A percentile compares a stretch with the other conserved stretches of the same genome.
Evolutionary conservation across 1,139 yeast genomes (phyloP).

Genomic region (Magnusiomyces magnusii): DNA sequence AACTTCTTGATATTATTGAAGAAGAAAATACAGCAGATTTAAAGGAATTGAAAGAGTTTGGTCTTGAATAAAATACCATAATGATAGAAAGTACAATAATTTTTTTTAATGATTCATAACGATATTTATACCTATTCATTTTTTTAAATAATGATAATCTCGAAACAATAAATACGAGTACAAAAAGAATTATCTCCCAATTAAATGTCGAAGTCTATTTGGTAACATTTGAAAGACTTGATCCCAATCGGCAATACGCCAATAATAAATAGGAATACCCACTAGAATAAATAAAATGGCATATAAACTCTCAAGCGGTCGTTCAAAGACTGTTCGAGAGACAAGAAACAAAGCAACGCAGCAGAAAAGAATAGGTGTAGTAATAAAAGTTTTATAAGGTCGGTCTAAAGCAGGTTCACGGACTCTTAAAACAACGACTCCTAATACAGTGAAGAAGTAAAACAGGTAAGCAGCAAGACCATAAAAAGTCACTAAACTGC

Average conservation of each 20-base stretch:
- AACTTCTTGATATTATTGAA: background rate
- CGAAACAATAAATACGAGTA: background rate
- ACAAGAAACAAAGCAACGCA: slow-evolving; percentile 35
- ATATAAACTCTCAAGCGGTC: slow-evolving; percentile 31
- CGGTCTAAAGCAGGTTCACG: slow-evolving; percentile 33
- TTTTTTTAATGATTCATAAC: no score
- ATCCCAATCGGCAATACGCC: slow-evolving; percentile 18
- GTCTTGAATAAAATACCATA: no score
- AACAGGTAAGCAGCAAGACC: slow-evolving; percentile 39
- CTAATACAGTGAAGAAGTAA: slow-evolving; percentile 35
- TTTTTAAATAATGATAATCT: background rate
- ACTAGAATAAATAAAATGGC: slow-evolving; percentile 28
- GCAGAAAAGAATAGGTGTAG: slow-evolving; percentile 36
- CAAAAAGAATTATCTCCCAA: background rate
- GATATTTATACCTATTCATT: no score
- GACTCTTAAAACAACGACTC: slow-evolving; percentile 34
- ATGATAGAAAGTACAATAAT: no score
- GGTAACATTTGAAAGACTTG: background rate
- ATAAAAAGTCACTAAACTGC: slow-evolving; percentile 34
- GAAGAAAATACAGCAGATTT: no score
- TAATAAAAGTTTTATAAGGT: slow-evolving; percentile 35
- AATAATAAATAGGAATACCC: slow-evolving; percentile 33
- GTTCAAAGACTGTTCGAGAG: slow-evolving; percentile 32
- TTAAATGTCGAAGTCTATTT: background rate
- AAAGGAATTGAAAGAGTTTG: no score